Base-by-base conservation (phyloP, 176 grass and related monocot species). In the Oryza australiensis region DNA sequence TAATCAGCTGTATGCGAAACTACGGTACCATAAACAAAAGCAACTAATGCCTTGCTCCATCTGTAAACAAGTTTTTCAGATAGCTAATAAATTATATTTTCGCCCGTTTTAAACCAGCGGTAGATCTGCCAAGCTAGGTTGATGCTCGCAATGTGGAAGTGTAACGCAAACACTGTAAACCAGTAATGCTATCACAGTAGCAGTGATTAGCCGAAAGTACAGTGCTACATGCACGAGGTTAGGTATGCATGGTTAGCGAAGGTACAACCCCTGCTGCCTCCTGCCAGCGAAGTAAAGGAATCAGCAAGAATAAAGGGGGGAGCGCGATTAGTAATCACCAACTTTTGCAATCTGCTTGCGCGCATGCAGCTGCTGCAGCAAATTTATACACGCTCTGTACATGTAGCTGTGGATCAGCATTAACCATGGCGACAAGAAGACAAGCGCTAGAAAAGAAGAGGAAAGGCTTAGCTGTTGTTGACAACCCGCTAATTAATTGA, bases 331-430 rank as follows among this genome's bases (percentile, higher is more conserved):
- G 51, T 55, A 79, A 78, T 66, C 70, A 11, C 20, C 73, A 43
- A 66, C 80, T 43, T 83, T 82, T 65, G 8, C 64, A 27, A 35
- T 27, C 79, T 75, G 64, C 78, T 62, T 45, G 60, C 63, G 65
- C 27, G 40, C 85, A 82, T 45, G 42, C 42, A 45, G 42, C 42
- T 45, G 27, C 38, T 22, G 76, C 77, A 70, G 77, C 40, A 64
- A 80, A 72, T 81, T 80, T 76, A 63, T 55, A 71, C 51, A 30
- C 55, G 55, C 51, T 6, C 77, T 80, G 87, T 55, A 62, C 64
- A 68, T 62, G 70, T 70, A 80, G 76, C 63, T 74, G 40, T 63
- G 41, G 63, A 80, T 10, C 20, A 7, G 76, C 70, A 89, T 89
- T 85, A 40, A 75, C 63, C 82, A 48, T 83, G 9, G 27, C 5